Percentiles rank a stretch among this genome's conserved stretches.
These are phyloP conservation scores for Butyriboletus loyo DNA, from an alignment of 768 basidiomycete genomes.

Conservation along the genomic window DNA sequence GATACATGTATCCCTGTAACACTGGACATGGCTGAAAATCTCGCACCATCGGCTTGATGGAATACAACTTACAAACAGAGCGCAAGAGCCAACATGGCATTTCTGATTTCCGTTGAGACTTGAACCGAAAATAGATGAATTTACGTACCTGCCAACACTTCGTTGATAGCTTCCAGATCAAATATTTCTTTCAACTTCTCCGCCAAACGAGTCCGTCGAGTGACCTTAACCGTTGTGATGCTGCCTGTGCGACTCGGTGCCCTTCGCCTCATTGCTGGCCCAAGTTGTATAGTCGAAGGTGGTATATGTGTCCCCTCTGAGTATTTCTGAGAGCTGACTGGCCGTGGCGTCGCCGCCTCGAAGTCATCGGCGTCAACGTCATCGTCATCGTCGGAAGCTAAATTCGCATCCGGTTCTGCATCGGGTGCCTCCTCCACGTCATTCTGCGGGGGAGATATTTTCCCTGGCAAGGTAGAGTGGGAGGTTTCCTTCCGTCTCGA, in stretches of 20 bases:
- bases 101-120: slow-evolving; percentile 44
- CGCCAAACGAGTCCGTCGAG: slow-evolving; percentile 71
- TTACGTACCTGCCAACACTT: slow-evolving; percentile 76
- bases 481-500: slow-evolving; percentile 44
- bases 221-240: slow-evolving; percentile 68
- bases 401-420: slow-evolving; percentile 31
- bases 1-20: slow-evolving; percentile 95
- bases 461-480: slow-evolving; percentile 12
- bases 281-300: slow-evolving; percentile 14
- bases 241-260: slow-evolving; percentile 49
- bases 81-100: slow-evolving; percentile 93
- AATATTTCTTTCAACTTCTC: slow-evolving; percentile 90
- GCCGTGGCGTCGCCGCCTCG: slow-evolving; percentile 48
- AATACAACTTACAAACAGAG: slow-evolving; percentile 69
- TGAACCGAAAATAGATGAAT: not conserved
- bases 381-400: slow-evolving; percentile 50
- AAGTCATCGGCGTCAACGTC: slow-evolving; percentile 60
- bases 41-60: not conserved
- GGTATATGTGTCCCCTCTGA: slow-evolving; percentile 1
- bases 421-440: slow-evolving; percentile 33
- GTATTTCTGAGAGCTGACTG: slow-evolving; percentile 21
- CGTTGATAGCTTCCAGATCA: slow-evolving; percentile 72
- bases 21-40: slow-evolving; percentile 43
- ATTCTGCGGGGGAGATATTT: slow-evolving; percentile 7
- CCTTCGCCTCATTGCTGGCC: slow-evolving; percentile 22